These are phyloP conservation scores for Triticum timopheevii DNA, from an alignment of 176 grass and related monocot genomes.

Conservation along the genomic window DNA sequence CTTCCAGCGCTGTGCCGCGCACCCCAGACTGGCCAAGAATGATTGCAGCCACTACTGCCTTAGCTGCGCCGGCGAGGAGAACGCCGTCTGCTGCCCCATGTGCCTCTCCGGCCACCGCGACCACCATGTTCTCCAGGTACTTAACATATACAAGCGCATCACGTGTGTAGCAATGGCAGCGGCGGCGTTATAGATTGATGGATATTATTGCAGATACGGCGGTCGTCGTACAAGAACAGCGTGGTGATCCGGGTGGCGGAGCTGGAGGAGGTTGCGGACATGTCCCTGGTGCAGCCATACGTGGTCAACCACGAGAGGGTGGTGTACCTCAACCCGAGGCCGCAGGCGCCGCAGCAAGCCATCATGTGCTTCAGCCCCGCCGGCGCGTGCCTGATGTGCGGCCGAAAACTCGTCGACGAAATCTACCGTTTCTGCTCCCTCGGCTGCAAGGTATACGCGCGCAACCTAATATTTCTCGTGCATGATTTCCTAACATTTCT, in stretches of 20 bases:
- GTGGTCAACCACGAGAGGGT: background rate
- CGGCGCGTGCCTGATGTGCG: background rate
- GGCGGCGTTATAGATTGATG: background rate
- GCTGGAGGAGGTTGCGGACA: background rate
- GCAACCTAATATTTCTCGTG: background rate
- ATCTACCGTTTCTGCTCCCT: constrained; percentile 71
- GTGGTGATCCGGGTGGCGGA: too few species aligned
- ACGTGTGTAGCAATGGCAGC: background rate
- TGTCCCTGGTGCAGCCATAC: background rate
- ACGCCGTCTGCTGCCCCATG: background rate
- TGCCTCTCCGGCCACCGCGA: background rate
- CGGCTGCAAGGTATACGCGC: constrained; percentile 59
- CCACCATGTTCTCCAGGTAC: constrained; percentile 17
- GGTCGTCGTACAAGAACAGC: too few species aligned
- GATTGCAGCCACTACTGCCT: constrained; percentile 17
- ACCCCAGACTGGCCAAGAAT: background rate
- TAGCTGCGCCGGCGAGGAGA: background rate
- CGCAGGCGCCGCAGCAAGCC: background rate
- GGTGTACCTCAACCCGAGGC: background rate
- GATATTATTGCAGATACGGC: too few species aligned
- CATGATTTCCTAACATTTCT: background rate
- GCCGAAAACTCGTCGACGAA: background rate
- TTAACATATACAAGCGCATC: background rate
- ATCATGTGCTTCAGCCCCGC: background rate
- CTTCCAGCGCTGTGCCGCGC: background rate